These are phyloP conservation scores for Acacia crassicarpa DNA, from an alignment of 306 rosid species.

Conservation along the genomic window DNA sequence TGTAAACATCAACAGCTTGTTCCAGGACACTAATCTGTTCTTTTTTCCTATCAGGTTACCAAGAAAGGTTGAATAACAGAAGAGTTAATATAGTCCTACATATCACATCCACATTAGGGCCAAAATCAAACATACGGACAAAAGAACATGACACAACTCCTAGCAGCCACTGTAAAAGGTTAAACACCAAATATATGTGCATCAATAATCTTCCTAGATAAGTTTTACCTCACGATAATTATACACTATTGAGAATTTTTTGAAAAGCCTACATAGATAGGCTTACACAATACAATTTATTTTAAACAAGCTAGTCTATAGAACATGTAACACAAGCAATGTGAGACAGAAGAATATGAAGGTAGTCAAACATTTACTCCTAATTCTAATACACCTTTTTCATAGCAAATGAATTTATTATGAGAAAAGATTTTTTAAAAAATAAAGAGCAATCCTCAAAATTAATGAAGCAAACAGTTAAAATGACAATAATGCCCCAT, in stretches of 20 bases:
- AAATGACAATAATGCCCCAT: constrained; percentile 14
- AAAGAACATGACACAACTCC: not conserved
- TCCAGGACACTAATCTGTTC: constrained; percentile 63
- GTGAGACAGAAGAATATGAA: not conserved
- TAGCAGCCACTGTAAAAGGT: not conserved
- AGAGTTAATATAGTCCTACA: constrained; percentile 16
- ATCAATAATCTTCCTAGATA: not conserved
- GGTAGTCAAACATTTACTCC: not conserved
- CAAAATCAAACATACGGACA: not conserved
- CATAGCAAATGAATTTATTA: not conserved
- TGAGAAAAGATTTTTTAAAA: not conserved
- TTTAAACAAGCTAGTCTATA: not conserved
- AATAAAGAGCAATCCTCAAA: not conserved
- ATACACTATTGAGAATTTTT: not conserved
- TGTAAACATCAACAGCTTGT: constrained; percentile 73
- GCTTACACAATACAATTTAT: not conserved
- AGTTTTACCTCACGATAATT: not conserved
- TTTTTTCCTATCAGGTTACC: constrained; percentile 50
- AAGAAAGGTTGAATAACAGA: constrained; percentile 10
- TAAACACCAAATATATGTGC: not conserved
- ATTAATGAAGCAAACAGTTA: not conserved
- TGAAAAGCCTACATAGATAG: not conserved
- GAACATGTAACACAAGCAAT: not conserved
- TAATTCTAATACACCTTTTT: not conserved
- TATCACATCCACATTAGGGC: constrained; percentile 2